Conservation (phyloP, 148 eudicot genomes). For the Pouteria glomerata region DNA sequence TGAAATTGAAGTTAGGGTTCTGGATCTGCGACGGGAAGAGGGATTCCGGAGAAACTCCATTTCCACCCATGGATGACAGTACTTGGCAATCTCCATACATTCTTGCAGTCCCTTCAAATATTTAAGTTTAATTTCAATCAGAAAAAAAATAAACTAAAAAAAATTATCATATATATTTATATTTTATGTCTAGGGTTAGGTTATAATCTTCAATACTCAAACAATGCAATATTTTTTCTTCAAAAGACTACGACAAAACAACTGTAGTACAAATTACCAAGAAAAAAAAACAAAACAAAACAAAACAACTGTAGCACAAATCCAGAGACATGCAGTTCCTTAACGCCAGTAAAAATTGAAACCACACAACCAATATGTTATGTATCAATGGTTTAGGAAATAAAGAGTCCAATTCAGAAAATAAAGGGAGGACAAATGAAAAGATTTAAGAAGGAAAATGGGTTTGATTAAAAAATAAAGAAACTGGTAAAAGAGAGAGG, state of each 20-base stretch:
- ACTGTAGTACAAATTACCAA: not conserved
- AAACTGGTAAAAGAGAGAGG: not conserved
- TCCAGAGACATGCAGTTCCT: slow-evolving; percentile 5
- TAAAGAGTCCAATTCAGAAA: not conserved
- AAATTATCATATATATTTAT: not conserved
- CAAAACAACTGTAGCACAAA: not conserved
- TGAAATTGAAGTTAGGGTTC: slow-evolving; percentile 86
- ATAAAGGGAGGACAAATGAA: not conserved
- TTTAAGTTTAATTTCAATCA: not conserved
- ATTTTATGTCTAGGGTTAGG: slow-evolving; percentile 2
- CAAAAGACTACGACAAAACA: not conserved
- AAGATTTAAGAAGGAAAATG: not conserved
- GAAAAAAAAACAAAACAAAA: not conserved
- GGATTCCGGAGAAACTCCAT: slow-evolving; percentile 33
- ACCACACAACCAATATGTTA: not conserved
- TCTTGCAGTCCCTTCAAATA: slow-evolving; percentile 4
- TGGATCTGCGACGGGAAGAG: slow-evolving; percentile 46
- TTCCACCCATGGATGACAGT: slow-evolving; percentile 53
- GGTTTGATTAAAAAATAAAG: not conserved
- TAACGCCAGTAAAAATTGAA: not conserved
- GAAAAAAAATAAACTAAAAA: not conserved
- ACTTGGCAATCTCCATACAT: slow-evolving; percentile 98
- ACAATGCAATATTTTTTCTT: not conserved
- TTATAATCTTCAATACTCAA: not conserved
- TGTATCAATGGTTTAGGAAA: not conserved